phyloP scores from a whole-genome alignment of 2,329 filamentous ascomycete species.

The Sporothrix humicola region DNA sequence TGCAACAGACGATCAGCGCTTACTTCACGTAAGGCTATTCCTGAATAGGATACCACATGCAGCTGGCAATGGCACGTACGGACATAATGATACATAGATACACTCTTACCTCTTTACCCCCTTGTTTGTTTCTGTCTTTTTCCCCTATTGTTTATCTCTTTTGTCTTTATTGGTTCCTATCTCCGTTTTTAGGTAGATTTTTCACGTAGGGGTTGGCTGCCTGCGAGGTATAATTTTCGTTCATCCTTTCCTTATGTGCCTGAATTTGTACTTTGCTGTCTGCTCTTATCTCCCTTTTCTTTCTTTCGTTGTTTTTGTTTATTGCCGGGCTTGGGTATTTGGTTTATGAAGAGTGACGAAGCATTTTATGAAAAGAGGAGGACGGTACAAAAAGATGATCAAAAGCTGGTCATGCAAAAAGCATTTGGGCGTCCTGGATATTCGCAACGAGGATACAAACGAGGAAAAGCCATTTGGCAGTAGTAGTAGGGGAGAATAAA shows the following conservation, averaged over 20 bases:
- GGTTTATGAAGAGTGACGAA: not conserved
- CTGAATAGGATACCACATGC: conserved; percentile 12
- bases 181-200: conserved; percentile 21
- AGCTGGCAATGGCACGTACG: not conserved
- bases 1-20: conserved; percentile 77
- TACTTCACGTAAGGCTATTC: conserved; percentile 61
- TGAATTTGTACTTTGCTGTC: conserved; percentile 18
- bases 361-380: not conserved
- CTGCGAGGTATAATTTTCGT: conserved; percentile 6
- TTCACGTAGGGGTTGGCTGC: conserved; percentile 12
- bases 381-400: not conserved
- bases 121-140: not conserved
- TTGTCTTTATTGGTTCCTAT: not conserved
- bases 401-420: not conserved
- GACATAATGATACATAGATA: conserved; percentile 31
- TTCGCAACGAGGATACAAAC: not conserved
- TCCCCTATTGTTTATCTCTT: not conserved
- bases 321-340: not conserved
- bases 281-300: not conserved
- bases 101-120: not conserved
- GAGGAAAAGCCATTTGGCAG: not conserved
- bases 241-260: not conserved
- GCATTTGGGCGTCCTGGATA: conserved; percentile 19
- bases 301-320: not conserved
- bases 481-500: not conserved